These are phyloP conservation scores for Fraxinus dipetala DNA, from an alignment of 305 asterid genomes.

Conservation along the genomic window DNA sequence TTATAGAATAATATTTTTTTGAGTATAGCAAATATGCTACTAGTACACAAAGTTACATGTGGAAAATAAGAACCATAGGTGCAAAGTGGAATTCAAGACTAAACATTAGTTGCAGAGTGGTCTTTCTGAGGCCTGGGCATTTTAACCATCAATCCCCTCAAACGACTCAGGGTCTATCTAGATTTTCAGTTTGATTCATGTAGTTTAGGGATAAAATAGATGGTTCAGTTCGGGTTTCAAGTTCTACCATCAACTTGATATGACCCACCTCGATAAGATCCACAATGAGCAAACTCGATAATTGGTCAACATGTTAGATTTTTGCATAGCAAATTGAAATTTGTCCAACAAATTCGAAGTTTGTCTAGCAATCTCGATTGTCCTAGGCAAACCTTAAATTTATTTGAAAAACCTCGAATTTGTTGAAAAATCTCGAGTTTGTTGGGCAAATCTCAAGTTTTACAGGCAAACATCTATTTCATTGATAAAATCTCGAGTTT, in stretches of 20 bases:
- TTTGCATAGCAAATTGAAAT: not conserved
- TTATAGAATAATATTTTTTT: too few relatives aligned
- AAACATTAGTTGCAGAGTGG: not conserved
- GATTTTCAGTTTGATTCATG: not conserved
- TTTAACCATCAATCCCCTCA: not conserved
- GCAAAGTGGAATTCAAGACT: not conserved
- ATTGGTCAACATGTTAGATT: not conserved
- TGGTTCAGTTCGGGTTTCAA: not conserved
- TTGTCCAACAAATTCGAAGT: not conserved
- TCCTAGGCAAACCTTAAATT: not conserved
- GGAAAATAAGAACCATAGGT: not conserved
- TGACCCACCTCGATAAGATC: not conserved
- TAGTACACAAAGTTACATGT: not conserved
- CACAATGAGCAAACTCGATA: not conserved
- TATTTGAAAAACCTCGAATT: not conserved
- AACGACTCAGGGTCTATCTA: not conserved
- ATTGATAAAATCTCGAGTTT: not conserved
- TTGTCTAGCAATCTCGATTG: not conserved
- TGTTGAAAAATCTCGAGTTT: too few relatives aligned
- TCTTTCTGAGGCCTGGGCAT: not conserved
- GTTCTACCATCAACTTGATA: not conserved
- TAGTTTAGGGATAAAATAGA: not conserved
- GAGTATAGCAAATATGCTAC: not conserved
- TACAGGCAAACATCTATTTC: not conserved
- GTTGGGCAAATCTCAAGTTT: not conserved